Evolutionary conservation across 257 asterid genomes (phyloP).

Genomic region (Penstemon barbatus): DNA sequence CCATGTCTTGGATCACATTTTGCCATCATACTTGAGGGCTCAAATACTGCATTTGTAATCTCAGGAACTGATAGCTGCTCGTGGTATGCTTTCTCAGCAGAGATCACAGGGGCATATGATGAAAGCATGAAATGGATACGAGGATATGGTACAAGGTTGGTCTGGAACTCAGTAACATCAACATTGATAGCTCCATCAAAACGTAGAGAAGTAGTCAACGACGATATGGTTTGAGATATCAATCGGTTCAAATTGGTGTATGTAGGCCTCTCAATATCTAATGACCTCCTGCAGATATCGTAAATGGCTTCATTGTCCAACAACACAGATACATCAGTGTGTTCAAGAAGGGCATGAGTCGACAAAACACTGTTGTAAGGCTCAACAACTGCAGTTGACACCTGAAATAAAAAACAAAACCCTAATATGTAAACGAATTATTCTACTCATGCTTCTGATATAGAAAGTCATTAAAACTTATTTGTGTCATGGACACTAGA

Average conservation of each 20-base stretch:
- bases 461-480: not conserved
- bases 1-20: constrained; percentile 96
- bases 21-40: constrained; percentile 96
- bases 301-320: constrained; percentile 93
- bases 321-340: constrained; percentile 80
- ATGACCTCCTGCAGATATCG: constrained; percentile 82
- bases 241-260: constrained; percentile 80
- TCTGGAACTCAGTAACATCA: constrained; percentile 84
- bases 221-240: constrained; percentile 86
- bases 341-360: constrained; percentile 89
- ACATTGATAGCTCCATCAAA: constrained; percentile 94
- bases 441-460: not conserved
- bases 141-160: constrained; percentile 93
- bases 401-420: constrained; percentile 47
- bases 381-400: constrained; percentile 94
- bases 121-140: constrained; percentile 97
- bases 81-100: constrained; percentile 85
- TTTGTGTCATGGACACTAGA: not conserved
- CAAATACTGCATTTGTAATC: constrained; percentile 85
- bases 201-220: constrained; percentile 82
- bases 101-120: constrained; percentile 93
- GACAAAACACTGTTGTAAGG: constrained; percentile 94
- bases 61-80: constrained; percentile 89
- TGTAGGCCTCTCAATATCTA: constrained; percentile 90
- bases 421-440: constrained; percentile 4